Conservation (phyloP, 441 rosid genomes). For the Rhodomyrtus psidioides region DNA sequence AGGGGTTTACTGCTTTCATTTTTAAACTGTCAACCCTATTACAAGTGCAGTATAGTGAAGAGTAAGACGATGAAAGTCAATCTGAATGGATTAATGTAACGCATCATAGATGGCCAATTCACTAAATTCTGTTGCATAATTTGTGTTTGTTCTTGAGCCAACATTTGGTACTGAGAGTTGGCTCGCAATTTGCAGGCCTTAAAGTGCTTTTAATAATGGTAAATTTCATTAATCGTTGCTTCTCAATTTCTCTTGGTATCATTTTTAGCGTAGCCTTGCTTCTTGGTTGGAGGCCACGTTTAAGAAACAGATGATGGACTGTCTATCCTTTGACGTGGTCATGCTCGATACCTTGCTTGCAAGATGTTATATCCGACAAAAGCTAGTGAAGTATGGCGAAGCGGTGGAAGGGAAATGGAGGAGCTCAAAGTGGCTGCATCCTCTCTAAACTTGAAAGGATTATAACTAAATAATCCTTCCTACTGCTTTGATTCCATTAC, state of each 20-base stretch:
- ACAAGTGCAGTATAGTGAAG: neutral
- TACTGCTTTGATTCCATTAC: neutral
- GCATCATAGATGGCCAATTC: neutral
- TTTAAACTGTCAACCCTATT: neutral
- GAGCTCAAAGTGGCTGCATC: neutral
- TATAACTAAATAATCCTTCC: neutral
- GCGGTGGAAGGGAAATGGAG: neutral
- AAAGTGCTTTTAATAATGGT: neutral
- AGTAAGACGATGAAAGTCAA: neutral
- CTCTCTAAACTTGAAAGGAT: neutral
- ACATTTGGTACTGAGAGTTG: neutral
- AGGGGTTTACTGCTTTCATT: neutral
- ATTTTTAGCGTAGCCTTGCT: neutral
- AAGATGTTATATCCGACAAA: neutral
- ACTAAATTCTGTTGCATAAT: neutral
- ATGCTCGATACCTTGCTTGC: neutral
- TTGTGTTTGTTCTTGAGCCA: neutral
- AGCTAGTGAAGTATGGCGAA: neutral
- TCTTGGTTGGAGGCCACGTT: neutral
- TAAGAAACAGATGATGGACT: neutral
- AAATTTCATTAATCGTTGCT: neutral
- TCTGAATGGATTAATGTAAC: neutral
- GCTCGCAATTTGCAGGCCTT: neutral
- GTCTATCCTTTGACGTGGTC: neutral
- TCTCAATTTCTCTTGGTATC: neutral